These are phyloP conservation scores for Gonium pectorale DNA, from an alignment of 139 green algal species.

Conservation along the genomic window DNA sequence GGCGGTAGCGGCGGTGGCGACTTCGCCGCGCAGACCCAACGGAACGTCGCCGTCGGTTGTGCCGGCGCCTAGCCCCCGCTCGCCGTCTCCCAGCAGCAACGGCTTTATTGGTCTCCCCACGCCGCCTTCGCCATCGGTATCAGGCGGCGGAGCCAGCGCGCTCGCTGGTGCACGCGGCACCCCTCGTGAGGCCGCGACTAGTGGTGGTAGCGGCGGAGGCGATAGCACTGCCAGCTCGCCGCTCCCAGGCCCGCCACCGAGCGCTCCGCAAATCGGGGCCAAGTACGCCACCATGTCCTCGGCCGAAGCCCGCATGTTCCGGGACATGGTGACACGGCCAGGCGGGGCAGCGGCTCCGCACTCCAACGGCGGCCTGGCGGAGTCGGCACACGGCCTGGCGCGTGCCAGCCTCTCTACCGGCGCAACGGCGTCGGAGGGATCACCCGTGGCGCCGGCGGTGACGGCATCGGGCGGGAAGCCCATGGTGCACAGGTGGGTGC, in stretches of 20 bases:
- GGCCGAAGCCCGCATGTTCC: conserved; percentile 33
- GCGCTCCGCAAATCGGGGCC: background rate
- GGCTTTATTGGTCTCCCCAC: no score
- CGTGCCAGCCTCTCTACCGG: conserved; percentile 15
- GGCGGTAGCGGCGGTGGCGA: no score
- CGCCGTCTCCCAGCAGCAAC: no score
- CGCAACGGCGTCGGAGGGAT: background rate
- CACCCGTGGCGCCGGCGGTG: background rate
- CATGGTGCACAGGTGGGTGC: background rate
- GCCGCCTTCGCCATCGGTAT: no score
- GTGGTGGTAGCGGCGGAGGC: no score
- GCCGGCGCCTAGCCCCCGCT: no score
- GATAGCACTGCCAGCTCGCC: conserved; percentile 15
- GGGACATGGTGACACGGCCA: background rate
- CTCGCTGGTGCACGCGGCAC: no score
- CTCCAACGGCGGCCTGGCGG: background rate
- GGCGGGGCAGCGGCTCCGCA: no score
- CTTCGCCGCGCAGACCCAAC: no score
- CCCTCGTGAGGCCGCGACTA: no score
- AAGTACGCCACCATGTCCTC: conserved; percentile 36
- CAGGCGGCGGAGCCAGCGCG: no score
- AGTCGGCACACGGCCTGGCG: background rate
- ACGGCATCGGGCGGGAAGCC: background rate
- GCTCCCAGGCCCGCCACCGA: background rate
- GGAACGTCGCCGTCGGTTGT: no score